Base-by-base conservation (phyloP, 2,329 filamentous ascomycete species). In the Dactylellina leptospora region DNA sequence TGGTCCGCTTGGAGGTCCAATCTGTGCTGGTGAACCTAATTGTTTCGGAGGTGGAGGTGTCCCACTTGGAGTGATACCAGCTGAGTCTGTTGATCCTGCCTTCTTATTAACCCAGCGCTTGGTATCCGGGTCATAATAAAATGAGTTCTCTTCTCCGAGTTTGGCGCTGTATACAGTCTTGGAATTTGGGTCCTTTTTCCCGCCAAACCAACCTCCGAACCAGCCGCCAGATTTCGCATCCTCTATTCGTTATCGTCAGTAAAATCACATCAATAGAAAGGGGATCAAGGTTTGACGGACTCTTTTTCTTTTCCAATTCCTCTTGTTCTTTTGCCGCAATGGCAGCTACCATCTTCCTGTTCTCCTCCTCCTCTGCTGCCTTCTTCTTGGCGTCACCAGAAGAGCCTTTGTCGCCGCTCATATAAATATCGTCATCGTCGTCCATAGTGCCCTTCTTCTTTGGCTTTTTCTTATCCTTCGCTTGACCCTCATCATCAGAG, bases 71-170 rank as follows among this genome's bases (percentile, higher is more conserved):
- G 82, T 80, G 22, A 83, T 79, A 2, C 85, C 82, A 23, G 84
- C 82, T 6, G 82, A 81, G 44, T 85, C 85, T 60, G 90, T 88
- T 5, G 86, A 85, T 10, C 88, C 88, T 9, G 87, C 87, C 79
- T 96, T 97, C 83, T 97, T 97, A 83, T 99, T 97, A 79, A 99
- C 85, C 96, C 96, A 99, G 79, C 95, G 92, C 83, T 96, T 96
- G 56, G 96, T 85, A n/a, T 97, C 91, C 1, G 92, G 90, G 78
- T 99, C 95, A 77, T 95, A 99, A 75, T 93, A 89, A 80, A 99
- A 97, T 47, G 88, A 92, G 79, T 87, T 96, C 78, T 95, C 87
- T 80, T 99, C 96, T 73, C 93, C 96, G 6, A 99, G 85, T 78
- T 99, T 99, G 74, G 96, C 95, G 76, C 87, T 88, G 51, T 68